phyloP scores from a whole-genome alignment of 2,329 filamentous ascomycete species.

The Penicillium sp. region DNA sequence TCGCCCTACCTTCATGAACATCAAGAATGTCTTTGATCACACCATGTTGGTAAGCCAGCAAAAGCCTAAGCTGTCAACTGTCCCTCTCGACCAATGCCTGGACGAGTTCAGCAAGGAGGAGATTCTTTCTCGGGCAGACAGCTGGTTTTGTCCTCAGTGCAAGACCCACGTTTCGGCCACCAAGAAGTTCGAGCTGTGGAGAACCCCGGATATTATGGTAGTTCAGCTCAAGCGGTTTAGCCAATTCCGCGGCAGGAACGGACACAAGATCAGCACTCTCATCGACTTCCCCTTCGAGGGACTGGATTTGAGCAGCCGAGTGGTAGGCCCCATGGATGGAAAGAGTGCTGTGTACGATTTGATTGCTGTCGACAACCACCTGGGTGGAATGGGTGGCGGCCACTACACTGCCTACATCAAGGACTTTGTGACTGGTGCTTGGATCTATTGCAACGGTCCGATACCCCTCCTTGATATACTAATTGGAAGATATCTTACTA shows the following conservation, averaged over 20 bases:
- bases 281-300: conserved; percentile 91
- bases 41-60: conserved; percentile 62
- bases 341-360: conserved; percentile 87
- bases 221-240: conserved; percentile 95
- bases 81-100: conserved; percentile 84
- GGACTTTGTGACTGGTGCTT: conserved; percentile 83
- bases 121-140: conserved; percentile 89
- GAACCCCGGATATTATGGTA: conserved; percentile 88
- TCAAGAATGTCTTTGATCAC: conserved; percentile 56
- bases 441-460: conserved; percentile 95
- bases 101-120: conserved; percentile 94
- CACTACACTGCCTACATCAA: conserved; percentile 95
- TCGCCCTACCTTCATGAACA: conserved; percentile 54
- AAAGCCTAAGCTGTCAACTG: conserved; percentile 65
- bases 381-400: conserved; percentile 85
- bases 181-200: conserved; percentile 98
- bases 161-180: conserved; percentile 89
- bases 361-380: conserved; percentile 95
- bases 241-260: conserved; percentile 67
- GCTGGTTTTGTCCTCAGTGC: conserved; percentile 95
- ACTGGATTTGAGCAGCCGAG: conserved; percentile 75
- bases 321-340: conserved; percentile 74
- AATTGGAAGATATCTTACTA: conserved; percentile 33
- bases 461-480: conserved; percentile 10
- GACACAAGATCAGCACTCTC: conserved; percentile 78